phyloP scores from a whole-genome alignment of 495 filamentous ascomycete species.

The Xylaria curta region DNA sequence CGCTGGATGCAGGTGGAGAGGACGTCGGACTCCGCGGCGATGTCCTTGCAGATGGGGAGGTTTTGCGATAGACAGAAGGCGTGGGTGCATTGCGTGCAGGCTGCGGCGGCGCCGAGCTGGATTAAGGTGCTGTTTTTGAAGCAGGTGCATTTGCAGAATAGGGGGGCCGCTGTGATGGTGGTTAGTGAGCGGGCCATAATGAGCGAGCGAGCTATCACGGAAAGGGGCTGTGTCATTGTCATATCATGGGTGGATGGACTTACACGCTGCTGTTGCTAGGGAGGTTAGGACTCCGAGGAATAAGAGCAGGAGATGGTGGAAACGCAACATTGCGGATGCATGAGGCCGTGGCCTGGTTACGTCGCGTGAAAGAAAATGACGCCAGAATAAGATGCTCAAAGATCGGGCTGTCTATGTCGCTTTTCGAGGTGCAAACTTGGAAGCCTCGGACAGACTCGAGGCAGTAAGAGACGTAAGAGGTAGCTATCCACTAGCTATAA shows the following conservation, averaged over 20 bases:
- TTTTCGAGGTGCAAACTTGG: constrained; percentile 20
- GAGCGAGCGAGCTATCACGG: background rate
- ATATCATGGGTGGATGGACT: constrained; percentile 29
- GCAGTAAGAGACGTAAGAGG: no score
- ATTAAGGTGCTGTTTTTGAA: constrained; percentile 92
- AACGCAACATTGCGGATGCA: constrained; percentile 39
- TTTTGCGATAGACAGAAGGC: constrained; percentile 87
- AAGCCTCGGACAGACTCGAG: background rate
- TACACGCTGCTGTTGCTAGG: constrained; percentile 45
- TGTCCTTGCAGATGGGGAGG: constrained; percentile 83
- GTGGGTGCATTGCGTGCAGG: constrained; percentile 87
- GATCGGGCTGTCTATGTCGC: background rate
- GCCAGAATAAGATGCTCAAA: background rate
- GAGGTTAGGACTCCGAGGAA: constrained; percentile 41
- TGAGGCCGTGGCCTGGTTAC: background rate
- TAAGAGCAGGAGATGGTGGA: constrained; percentile 40
- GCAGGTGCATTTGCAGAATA: constrained; percentile 99
- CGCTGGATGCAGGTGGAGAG: constrained; percentile 92
- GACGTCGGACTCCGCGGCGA: constrained; percentile 86
- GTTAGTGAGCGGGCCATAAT: background rate
- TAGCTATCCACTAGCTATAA: background rate
- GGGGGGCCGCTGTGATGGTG: constrained; percentile 57
- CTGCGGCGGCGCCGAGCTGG: constrained; percentile 60
- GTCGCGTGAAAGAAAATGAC: background rate
- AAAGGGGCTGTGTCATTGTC: background rate